These are phyloP conservation scores for Dactylis glomerata DNA, from an alignment of 176 grass and related monocot species.

Conservation along the genomic window DNA sequence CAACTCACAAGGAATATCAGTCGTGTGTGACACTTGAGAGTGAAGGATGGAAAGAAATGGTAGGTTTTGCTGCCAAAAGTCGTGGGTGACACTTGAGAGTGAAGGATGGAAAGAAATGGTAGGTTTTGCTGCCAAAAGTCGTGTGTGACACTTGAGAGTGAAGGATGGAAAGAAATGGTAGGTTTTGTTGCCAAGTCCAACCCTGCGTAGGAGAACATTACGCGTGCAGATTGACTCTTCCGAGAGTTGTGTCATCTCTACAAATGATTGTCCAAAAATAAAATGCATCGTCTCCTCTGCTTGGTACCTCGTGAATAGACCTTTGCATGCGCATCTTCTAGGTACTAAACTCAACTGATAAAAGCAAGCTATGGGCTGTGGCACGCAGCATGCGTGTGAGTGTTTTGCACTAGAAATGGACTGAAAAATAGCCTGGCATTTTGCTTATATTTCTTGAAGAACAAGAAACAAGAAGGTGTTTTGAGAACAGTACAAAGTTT, in stretches of 20 bases:
- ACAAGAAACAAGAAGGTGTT: background rate
- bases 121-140: too few species aligned
- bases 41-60: too few species aligned
- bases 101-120: too few species aligned
- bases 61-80: too few species aligned
- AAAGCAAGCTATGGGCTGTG: too few species aligned
- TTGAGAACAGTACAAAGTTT: background rate
- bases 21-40: too few species aligned
- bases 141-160: background rate
- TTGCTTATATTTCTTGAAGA: background rate
- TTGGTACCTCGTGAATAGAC: background rate
- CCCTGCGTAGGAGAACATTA: too few species aligned
- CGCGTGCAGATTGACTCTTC: background rate
- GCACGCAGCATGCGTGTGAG: background rate
- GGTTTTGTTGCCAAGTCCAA: background rate
- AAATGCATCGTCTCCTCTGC: too few species aligned
- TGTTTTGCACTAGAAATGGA: background rate
- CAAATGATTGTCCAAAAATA: background rate
- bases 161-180: background rate
- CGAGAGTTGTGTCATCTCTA: background rate
- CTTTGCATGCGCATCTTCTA: background rate
- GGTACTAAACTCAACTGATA: too few species aligned
- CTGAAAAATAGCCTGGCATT: background rate
- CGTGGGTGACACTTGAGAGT: too few species aligned
- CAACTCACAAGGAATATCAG: background rate